Base-by-base conservation (phyloP, 2,329 filamentous ascomycete genomes). In the Alternaria sp. region DNA sequence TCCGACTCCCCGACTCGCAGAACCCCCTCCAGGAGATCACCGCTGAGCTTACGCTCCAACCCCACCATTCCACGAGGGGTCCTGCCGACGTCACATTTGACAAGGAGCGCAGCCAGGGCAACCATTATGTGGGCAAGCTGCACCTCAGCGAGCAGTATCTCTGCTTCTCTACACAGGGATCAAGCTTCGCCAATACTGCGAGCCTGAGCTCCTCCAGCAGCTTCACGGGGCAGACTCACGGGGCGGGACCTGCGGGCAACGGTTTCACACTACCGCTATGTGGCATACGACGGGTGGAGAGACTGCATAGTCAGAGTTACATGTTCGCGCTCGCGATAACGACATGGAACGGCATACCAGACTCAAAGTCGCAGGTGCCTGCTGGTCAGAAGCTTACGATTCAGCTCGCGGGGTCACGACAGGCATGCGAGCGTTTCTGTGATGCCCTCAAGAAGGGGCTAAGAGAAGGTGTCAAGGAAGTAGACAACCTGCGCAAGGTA, bases 1-100 rank as follows among this genome's bases (percentile, higher is more conserved):
- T 99, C 82, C 92, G 95, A 67, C 89, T 99, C 33, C 95, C 95
- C 44, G 88, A 92, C 73, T 90, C 92, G 37, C 94, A 99, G 80
- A 93, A 91, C 63, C 95, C 95, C 55, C 85, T 98, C 57, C 93
- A 96, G 80, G 95, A 99, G 82, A 97, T 99, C 80, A 93, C 91
- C 61, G 93, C 95, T 73, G 95, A 99, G 82, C 87, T 99, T 60
- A 96, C 93, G 56, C 91, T 99, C 58, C 54, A 88, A 86, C 62
- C 86, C 87, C 64, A 91, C 89, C 78, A 85, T 82, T 68, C 77
- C 71, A 63, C 60, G 86, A 89, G 74, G 70, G 65, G 68, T 56
- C 53, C 65, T 34, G 66, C 71, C 59, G 74, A 79, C 46, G 68
- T 70, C 60, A 75, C 75, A 51, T 74, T 72, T 48, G 88, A 89